These are phyloP conservation scores for Chrysopogon serrulatus DNA, from an alignment of 176 grass and related monocot species.

Conservation along the genomic window DNA sequence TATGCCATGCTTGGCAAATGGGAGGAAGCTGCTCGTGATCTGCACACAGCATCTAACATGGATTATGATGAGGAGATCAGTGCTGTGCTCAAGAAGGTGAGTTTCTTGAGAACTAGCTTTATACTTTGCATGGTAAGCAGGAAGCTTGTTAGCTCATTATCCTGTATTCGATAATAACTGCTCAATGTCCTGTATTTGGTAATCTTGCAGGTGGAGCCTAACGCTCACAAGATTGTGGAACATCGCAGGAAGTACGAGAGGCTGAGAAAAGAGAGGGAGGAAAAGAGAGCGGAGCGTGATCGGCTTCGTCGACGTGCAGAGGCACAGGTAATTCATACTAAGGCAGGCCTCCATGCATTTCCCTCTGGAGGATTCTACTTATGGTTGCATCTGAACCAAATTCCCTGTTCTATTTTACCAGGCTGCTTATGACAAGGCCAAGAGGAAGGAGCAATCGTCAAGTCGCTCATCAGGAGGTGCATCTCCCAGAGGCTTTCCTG, in stretches of 20 bases:
- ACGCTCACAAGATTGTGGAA: conserved; percentile 94
- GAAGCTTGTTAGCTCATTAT: neutral
- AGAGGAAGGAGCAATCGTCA: conserved; percentile 81
- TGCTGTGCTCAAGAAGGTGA: conserved; percentile 83
- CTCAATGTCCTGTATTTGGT: neutral
- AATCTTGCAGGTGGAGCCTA: conserved; percentile 80
- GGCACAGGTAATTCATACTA: conserved; percentile 60
- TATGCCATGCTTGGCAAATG: conserved; percentile 90
- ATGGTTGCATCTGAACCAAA: neutral
- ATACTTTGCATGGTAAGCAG: neutral
- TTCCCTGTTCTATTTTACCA: conserved; percentile 24
- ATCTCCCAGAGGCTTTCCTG: conserved; percentile 36
- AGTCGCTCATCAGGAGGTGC: conserved; percentile 41
- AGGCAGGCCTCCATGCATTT: neutral
- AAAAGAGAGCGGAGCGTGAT: conserved; percentile 82
- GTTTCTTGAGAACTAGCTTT: neutral
- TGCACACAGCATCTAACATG: conserved; percentile 83
- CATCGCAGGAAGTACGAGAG: conserved; percentile 91
- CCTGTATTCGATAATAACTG: neutral
- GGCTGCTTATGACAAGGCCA: conserved; percentile 97
- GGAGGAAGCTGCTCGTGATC: conserved; percentile 82
- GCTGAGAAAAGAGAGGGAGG: conserved; percentile 75
- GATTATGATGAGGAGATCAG: conserved; percentile 97
- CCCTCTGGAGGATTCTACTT: neutral
- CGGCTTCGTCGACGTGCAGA: conserved; percentile 60